Evolutionary conservation across 768 basidiomycete genomes (phyloP).

Genomic region (Leccinum incarnatum): DNA sequence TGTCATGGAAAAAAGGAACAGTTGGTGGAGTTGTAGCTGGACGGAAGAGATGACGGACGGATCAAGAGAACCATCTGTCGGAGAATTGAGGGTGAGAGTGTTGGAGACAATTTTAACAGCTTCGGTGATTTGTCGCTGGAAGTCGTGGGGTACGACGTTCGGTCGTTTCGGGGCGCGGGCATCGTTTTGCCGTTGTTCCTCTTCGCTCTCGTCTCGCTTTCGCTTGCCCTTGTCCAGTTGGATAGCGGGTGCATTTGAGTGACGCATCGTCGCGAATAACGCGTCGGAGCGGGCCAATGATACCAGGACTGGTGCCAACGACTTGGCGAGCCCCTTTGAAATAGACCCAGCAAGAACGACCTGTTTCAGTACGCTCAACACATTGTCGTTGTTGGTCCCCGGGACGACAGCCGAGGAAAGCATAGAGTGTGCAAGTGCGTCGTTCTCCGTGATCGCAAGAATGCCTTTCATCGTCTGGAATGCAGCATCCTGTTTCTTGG

Average conservation of each 20-base stretch:
- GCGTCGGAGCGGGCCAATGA: slow-evolving; percentile 61
- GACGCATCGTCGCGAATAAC: slow-evolving; percentile 63
- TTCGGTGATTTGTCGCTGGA: slow-evolving; percentile 56
- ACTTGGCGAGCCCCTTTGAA: slow-evolving; percentile 50
- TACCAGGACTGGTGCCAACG: slow-evolving; percentile 61
- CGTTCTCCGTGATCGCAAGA: slow-evolving; percentile 53
- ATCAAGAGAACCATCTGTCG: slow-evolving; percentile 45
- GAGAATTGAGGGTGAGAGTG: slow-evolving; percentile 40
- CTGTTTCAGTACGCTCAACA: slow-evolving; percentile 54
- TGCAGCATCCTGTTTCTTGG: slow-evolving; percentile 54
- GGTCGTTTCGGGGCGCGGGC: slow-evolving; percentile 43
- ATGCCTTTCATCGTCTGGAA: slow-evolving; percentile 66
- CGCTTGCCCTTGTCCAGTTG: slow-evolving; percentile 74
- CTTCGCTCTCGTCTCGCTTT: slow-evolving; percentile 56
- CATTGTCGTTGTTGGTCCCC: slow-evolving; percentile 39
- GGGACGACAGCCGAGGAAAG: slow-evolving; percentile 54
- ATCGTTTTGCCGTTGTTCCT: slow-evolving; percentile 28
- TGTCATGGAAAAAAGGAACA: slow-evolving; percentile 77
- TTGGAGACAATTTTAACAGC: slow-evolving; percentile 58
- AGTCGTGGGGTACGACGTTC: slow-evolving; percentile 41
- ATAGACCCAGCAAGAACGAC: slow-evolving; percentile 48
- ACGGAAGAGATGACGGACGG: slow-evolving; percentile 65
- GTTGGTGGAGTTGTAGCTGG: slow-evolving; percentile 68
- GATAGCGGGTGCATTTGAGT: slow-evolving; percentile 58
- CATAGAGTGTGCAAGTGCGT: slow-evolving; percentile 52